Conservation (phyloP, 108 stramenopile species). For the Skeletonema grethae region DNA sequence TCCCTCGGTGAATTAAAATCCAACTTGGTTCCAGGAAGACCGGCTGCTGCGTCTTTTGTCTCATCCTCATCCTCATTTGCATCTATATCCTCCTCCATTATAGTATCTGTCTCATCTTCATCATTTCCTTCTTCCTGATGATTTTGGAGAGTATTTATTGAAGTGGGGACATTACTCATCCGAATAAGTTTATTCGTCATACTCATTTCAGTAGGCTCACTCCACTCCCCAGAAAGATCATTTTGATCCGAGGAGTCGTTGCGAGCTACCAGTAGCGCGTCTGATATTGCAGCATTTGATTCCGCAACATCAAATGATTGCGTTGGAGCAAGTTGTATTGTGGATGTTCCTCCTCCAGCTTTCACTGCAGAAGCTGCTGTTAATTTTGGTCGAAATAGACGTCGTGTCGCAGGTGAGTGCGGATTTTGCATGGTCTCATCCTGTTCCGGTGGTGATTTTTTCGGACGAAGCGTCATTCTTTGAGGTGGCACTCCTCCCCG, state of each 20-base stretch:
- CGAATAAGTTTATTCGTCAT: slow-evolving; percentile 18
- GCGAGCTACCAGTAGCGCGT: slow-evolving; percentile 9
- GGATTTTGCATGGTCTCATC: slow-evolving; percentile 26
- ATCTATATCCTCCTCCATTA: slow-evolving; percentile 43
- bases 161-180: slow-evolving; percentile 4
- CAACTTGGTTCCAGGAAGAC: slow-evolving; percentile 58
- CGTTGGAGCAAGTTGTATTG: slow-evolving; percentile 5
- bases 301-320: slow-evolving; percentile 29
- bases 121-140: slow-evolving; percentile 36
- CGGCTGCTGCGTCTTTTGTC: slow-evolving; percentile 12
- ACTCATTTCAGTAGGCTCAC: slow-evolving; percentile 10
- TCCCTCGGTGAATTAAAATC: slow-evolving; percentile 58
- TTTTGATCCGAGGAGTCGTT: slow-evolving; percentile 11
- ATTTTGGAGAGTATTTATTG: slow-evolving; percentile 3
- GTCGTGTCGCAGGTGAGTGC: slow-evolving; percentile 52
- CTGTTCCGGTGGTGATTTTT: slow-evolving; percentile 5
- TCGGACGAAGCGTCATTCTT: slow-evolving; percentile 18
- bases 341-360: neutral
- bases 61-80: slow-evolving; percentile 20
- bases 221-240: slow-evolving; percentile 44
- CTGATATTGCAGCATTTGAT: slow-evolving; percentile 4
- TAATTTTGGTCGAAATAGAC: slow-evolving; percentile 28
- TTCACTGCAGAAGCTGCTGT: neutral
- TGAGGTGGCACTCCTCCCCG: slow-evolving; percentile 11
- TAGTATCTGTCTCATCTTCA: slow-evolving; percentile 33